Evolutionary conservation across 2,329 filamentous ascomycete genomes (phyloP), one percentile per base, ranked within the genome.

Genomic region (Fusarium sp.): DNA sequence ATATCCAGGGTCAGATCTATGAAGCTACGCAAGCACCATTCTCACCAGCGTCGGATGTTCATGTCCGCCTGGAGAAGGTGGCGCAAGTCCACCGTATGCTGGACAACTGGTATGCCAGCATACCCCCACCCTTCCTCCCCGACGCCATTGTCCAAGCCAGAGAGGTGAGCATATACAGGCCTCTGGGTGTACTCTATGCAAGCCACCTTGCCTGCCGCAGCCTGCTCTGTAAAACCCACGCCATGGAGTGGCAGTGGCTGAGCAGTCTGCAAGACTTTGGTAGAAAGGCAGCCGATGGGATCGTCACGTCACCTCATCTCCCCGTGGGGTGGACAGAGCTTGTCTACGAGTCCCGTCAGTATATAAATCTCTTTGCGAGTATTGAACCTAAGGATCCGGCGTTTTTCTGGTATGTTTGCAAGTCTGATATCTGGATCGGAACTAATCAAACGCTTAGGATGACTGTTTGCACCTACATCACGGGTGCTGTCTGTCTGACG

Each of bases 1-100:
- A 53, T 19, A 67, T 69, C 4, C 67, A 69, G 56, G 67, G 66
- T 2, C 7, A 34, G 6, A 44, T 69, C 0, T 67, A 65, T 7
- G 58, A 67, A 24, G 43, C 30, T 20, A 40, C 56, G n/a, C 48
- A 9, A 14, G 7, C 28, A 12, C 46, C 14, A 4, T 6, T 4
- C 19, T 47, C 20, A 10, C 38, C 21, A 3, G 20, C 45, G 11
- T 24, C 42, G 20, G 43, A 43, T 2, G 11, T 17, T 3, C 28
- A 53, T 10, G 19, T 59, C 7, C 23, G 43, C 5, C 21, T 50
- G 2, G 34, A 49, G 4, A 43, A 48, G 1, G n/a, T 32, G 7
- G 4, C 20, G 3, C 12, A 20, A 2, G 14, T 64, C 4, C 32
- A 39, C 3, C 11, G n/a, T 3, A 19, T 28, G n/a, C 30, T 69